A percentile compares a stretch with the other conserved stretches of the same genome.
Evolutionary conservation across 2,329 filamentous ascomycete genomes (phyloP).

Genomic region (Alternaria postmessia): DNA sequence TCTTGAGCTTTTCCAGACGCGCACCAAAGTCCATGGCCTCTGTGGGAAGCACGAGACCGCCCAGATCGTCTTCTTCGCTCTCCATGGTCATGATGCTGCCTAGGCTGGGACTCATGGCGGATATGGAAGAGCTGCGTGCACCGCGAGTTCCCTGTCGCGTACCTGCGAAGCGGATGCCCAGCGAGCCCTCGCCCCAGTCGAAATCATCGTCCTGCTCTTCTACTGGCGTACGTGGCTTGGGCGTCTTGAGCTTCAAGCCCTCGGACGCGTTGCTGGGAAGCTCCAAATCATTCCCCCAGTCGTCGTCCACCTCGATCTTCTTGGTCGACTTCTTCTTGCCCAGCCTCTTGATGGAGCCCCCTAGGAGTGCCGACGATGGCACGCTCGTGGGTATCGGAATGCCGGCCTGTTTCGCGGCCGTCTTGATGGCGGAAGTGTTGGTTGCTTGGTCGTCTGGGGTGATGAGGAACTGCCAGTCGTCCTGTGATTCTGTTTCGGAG

Average conservation of each 20-base stretch:
- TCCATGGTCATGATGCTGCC: slow-evolving; percentile 90
- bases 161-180: slow-evolving; percentile 89
- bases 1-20: slow-evolving; percentile 76
- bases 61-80: slow-evolving; percentile 91
- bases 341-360: slow-evolving; percentile 90
- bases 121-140: slow-evolving; percentile 84
- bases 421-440: slow-evolving; percentile 79
- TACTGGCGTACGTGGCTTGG: slow-evolving; percentile 54
- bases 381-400: slow-evolving; percentile 90
- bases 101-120: slow-evolving; percentile 89
- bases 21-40: slow-evolving; percentile 85
- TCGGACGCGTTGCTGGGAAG: slow-evolving; percentile 48
- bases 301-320: slow-evolving; percentile 57
- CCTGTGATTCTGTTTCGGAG: slow-evolving; percentile 79
- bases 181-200: slow-evolving; percentile 91
- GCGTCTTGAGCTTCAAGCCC: slow-evolving; percentile 54
- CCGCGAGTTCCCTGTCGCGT: slow-evolving; percentile 82
- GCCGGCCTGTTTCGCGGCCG: slow-evolving; percentile 84
- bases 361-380: slow-evolving; percentile 85
- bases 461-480: slow-evolving; percentile 87
- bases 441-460: slow-evolving; percentile 85
- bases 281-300: slow-evolving; percentile 62
- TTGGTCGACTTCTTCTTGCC: slow-evolving; percentile 63
- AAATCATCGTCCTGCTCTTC: slow-evolving; percentile 82
- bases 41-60: slow-evolving; percentile 84